Conservation (phyloP, 2,329 filamentous ascomycete species). For the Cladorrhinum sp. region DNA sequence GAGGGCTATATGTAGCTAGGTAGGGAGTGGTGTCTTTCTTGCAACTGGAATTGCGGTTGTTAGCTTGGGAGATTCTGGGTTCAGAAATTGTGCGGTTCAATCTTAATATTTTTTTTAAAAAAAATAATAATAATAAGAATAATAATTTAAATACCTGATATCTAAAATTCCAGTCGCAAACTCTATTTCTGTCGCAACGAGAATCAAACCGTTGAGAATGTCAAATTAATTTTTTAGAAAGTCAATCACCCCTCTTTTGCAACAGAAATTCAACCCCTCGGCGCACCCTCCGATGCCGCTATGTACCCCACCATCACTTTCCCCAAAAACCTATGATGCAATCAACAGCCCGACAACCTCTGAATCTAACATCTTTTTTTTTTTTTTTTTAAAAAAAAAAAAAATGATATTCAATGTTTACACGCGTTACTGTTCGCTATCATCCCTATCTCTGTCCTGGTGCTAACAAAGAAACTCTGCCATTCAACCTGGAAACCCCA, state of each 20-base stretch:
- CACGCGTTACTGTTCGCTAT: neutral
- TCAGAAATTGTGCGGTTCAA: no score
- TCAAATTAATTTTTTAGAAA: neutral
- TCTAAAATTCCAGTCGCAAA: neutral
- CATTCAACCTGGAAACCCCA: no score
- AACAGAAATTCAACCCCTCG: conserved; percentile 4
- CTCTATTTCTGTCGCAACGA: neutral
- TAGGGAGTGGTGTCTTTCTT: no score
- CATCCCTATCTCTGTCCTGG: neutral
- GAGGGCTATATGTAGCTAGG: neutral
- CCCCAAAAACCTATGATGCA: conserved; percentile 7
- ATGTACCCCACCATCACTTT: conserved; percentile 9
- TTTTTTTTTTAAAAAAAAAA: neutral
- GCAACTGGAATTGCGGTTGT: no score
- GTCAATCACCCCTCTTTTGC: conserved; percentile 13
- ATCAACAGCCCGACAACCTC: neutral
- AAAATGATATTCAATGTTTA: neutral
- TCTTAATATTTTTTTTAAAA: no score
- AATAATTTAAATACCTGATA: neutral
- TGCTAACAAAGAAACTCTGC: no score
- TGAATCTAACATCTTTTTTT: neutral
- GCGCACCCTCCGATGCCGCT: conserved; percentile 18
- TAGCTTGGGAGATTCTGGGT: no score
- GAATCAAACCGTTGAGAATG: neutral
- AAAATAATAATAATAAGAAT: no score